Evolutionary conservation across 805 yeast genomes (phyloP), one percentile per base, ranked within the genome.

Genomic region (Candida krabiensis): DNA sequence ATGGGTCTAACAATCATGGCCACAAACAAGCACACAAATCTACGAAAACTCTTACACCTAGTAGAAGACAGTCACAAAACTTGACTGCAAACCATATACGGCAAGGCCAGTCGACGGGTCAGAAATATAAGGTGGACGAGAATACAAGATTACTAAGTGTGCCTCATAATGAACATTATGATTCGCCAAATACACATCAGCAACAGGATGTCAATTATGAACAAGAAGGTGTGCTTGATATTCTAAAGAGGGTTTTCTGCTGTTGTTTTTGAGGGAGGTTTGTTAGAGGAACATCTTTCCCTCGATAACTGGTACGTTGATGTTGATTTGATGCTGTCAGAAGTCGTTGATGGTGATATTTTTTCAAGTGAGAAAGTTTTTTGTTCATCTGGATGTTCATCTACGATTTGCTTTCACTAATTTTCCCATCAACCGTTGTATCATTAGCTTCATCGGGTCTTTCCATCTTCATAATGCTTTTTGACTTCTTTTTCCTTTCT

Each of bases 1-100:
- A 85, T 57, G 93, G 93, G 15, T 60, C 68, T 37, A 55, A 48
- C 45, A 58, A 45, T 46, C 56, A 50, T 38, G 55, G 43, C 33
- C 51, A 43, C 37, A 42, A 41, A 33, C 55, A 40, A 28, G 51
- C 49, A 38, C 46, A 52, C 37, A 41, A 52, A 36, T 40, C 47
- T 5, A 38, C 32, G 21, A 46, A 46, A 37, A 33, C 39, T 9
- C 28, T 38, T 17, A 46, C 44, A 23, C 46, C 47, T 18, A 43
- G 39, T 26, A 46, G 56, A 33, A 44, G 50, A 35, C 55, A 43
- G 28, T 52, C 58, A 9, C 49, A 41, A 17, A 58, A 49, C 37
- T 49, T 44, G 33, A 43, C 40, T 12, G 47, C 46, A 33, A 43
- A 42, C 38, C 46, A 34, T 24, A n/a, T n/a, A n/a, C 41, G 47